Percentiles rank a stretch among this genome's conserved stretches.
Evolutionary conservation across 352 stramenopile genomes (phyloP).

Genomic region (Globisporangium lucens): DNA sequence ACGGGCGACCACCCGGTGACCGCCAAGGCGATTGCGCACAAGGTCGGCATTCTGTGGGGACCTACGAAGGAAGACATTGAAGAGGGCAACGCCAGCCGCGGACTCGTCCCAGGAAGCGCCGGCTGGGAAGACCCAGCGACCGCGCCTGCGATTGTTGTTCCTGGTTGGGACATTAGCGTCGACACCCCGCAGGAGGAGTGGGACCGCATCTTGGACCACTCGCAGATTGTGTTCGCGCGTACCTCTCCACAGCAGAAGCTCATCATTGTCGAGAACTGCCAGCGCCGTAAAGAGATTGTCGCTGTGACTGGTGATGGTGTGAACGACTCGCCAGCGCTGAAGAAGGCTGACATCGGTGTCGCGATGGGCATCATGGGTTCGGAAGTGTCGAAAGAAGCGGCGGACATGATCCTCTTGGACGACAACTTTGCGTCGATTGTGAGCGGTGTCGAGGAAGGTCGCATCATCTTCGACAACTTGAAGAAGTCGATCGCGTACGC

Average conservation of each 20-base stretch:
- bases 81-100: slow-evolving; percentile 63
- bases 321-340: slow-evolving; percentile 96
- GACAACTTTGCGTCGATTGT: slow-evolving; percentile 98
- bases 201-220: slow-evolving; percentile 80
- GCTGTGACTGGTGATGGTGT: slow-evolving; percentile 98
- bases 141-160: slow-evolving; percentile 82
- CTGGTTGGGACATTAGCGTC: slow-evolving; percentile 74
- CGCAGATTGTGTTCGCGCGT: slow-evolving; percentile 95
- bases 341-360: slow-evolving; percentile 97
- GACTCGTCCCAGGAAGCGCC: slow-evolving; percentile 48
- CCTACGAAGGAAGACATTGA: slow-evolving; percentile 84
- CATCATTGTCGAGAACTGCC: slow-evolving; percentile 92
- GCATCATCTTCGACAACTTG: slow-evolving; percentile 95
- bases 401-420: slow-evolving; percentile 95
- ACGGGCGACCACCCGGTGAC: slow-evolving; percentile 93
- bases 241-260: slow-evolving; percentile 94
- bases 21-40: slow-evolving; percentile 92
- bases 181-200: slow-evolving; percentile 80
- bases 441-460: slow-evolving; percentile 91
- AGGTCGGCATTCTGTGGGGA: slow-evolving; percentile 91
- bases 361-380: slow-evolving; percentile 98
- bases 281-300: slow-evolving; percentile 85
- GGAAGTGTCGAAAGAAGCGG: slow-evolving; percentile 93
- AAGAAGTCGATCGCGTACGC: slow-evolving; percentile 94
- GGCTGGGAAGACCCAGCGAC: slow-evolving; percentile 75